phyloP scores from a whole-genome alignment of 2,329 filamentous ascomycete genomes.

The Chaetomiaceae sp. region DNA sequence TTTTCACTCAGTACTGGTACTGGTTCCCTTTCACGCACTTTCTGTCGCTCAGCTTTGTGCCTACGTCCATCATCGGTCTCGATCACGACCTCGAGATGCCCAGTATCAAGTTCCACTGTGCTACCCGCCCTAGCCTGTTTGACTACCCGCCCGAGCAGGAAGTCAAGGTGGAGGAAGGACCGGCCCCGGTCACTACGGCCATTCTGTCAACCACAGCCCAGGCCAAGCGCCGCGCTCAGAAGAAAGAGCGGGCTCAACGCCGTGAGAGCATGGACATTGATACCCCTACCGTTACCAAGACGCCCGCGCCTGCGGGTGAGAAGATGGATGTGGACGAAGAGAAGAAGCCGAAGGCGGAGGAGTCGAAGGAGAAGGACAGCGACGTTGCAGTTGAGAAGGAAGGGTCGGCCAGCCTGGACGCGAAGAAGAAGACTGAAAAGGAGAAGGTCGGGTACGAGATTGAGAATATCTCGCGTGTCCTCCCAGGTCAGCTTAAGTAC shows the following conservation, averaged over 20 bases:
- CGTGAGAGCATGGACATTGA: conserved; percentile 96
- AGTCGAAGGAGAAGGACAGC: conserved; percentile 56
- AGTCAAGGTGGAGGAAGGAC: conserved; percentile 88
- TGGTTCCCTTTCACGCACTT: conserved; percentile 99
- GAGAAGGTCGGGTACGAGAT: conserved; percentile 96
- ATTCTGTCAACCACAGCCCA: conserved; percentile 95
- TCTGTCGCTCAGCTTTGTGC: conserved; percentile 91
- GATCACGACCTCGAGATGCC: conserved; percentile 92
- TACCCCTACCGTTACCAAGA: conserved; percentile 68
- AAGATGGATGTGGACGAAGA: conserved; percentile 86
- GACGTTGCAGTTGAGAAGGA: conserved; percentile 56
- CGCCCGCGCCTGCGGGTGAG: conserved; percentile 49
- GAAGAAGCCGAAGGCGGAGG: conserved; percentile 47
- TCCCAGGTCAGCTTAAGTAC: conserved; percentile 90
- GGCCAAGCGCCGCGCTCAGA: conserved; percentile 89
- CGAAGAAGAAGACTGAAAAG: conserved; percentile 88
- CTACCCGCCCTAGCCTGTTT: conserved; percentile 89
- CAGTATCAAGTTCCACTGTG: conserved; percentile 92
- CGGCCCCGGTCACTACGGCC: conserved; percentile 89
- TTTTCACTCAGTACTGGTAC: conserved; percentile 99
- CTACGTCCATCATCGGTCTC: conserved; percentile 90
- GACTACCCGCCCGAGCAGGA: conserved; percentile 97
- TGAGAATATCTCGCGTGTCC: conserved; percentile 93
- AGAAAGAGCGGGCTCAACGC: conserved; percentile 85
- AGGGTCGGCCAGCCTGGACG: conserved; percentile 45